A percentile compares a stretch with the other conserved stretches of the same genome.
Evolutionary conservation across 306 rosid genomes (phyloP).

Genomic region (Sophora flavescens): DNA sequence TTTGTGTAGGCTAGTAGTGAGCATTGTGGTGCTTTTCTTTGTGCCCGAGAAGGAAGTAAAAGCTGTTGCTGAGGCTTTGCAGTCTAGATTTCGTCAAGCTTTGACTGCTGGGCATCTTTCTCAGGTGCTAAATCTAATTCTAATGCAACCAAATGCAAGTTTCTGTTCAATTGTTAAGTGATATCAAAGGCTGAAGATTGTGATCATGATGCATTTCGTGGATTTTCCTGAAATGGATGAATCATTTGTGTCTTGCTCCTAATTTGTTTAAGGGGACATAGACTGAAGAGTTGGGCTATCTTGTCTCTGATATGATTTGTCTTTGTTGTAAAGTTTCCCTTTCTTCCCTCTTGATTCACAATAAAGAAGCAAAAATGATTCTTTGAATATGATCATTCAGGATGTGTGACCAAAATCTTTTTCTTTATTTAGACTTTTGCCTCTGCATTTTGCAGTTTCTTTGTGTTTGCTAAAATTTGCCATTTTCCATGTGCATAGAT

Average conservation of each 20-base stretch:
- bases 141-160: constrained; percentile 18
- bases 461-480: no score
- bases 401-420: no score
- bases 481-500: no score
- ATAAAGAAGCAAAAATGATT: no score
- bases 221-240: constrained; percentile 28
- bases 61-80: constrained; percentile 92
- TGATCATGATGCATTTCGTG: constrained; percentile 38
- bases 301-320: constrained; percentile 26
- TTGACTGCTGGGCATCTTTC: constrained; percentile 97
- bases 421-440: no score
- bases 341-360: constrained; percentile 10
- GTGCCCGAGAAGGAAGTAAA: constrained; percentile 97
- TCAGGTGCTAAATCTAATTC: constrained; percentile 69
- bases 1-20: constrained; percentile 97
- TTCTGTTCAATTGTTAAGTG: constrained; percentile 32
- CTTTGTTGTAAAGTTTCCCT: not conserved
- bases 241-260: constrained; percentile 9
- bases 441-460: no score
- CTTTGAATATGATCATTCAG: no score
- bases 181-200: constrained; percentile 18
- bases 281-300: not conserved
- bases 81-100: constrained; percentile 92
- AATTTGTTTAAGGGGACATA: constrained; percentile 17
- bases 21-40: constrained; percentile 98